Conservation (phyloP, 164 flowering plant species). For the Akebia trifoliata region DNA sequence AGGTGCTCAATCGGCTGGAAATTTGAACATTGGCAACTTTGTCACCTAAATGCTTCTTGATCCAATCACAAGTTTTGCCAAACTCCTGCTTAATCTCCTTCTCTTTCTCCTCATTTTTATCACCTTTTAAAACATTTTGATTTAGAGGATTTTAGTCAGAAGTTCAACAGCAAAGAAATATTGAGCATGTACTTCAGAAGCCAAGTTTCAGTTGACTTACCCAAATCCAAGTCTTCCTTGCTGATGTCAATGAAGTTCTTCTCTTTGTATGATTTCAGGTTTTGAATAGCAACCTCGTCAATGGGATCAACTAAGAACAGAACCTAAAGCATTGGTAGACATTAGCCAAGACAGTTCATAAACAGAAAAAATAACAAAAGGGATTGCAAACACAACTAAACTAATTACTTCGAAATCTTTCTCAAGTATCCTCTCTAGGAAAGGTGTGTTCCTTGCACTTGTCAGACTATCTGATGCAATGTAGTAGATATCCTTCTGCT, state of each 20-base stretch:
- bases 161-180: background rate
- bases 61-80: constrained; percentile 86
- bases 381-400: background rate
- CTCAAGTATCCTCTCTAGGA: constrained; percentile 73
- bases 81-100: constrained; percentile 78
- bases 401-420: constrained; percentile 67
- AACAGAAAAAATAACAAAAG: background rate
- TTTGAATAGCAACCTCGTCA: constrained; percentile 88
- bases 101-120: constrained; percentile 77
- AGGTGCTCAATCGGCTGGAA: constrained; percentile 76
- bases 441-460: constrained; percentile 86
- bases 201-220: constrained; percentile 28
- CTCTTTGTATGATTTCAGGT: constrained; percentile 82
- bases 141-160: background rate
- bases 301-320: constrained; percentile 87
- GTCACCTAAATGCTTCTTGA: constrained; percentile 80
- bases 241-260: constrained; percentile 91
- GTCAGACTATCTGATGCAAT: constrained; percentile 83
- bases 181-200: background rate
- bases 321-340: constrained; percentile 43
- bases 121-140: constrained; percentile 39
- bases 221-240: constrained; percentile 94
- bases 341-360: background rate
- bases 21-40: constrained; percentile 91
- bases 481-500: constrained; percentile 87